These are phyloP conservation scores for Eucalyptus polyanthemos DNA, from an alignment of 345 rosid species.

Conservation along the genomic window DNA sequence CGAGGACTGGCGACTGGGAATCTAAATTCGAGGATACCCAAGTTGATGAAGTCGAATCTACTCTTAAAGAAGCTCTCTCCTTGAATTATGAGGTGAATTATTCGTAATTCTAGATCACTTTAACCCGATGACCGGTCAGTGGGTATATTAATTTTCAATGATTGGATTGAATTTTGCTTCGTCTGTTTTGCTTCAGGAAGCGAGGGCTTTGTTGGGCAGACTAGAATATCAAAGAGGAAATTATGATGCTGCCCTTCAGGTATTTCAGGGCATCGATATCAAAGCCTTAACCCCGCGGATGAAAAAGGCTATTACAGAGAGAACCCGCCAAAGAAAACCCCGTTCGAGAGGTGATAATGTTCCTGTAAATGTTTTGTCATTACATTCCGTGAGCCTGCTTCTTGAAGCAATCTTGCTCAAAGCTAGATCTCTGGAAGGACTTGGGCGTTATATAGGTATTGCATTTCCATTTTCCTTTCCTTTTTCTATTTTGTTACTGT, in stretches of 20 bases:
- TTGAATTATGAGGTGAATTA: constrained; percentile 78
- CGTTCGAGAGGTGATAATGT: constrained; percentile 37
- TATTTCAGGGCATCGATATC: constrained; percentile 82
- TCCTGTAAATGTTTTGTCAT: constrained; percentile 49
- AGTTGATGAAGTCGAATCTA: constrained; percentile 93
- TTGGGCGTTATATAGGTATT: constrained; percentile 52
- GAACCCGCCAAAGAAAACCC: constrained; percentile 39
- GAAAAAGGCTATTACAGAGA: constrained; percentile 48
- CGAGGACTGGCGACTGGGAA: constrained; percentile 77
- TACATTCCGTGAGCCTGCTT: constrained; percentile 87
- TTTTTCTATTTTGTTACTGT: neutral
- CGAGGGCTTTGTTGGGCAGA: constrained; percentile 93
- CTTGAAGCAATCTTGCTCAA: constrained; percentile 87
- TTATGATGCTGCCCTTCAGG: constrained; percentile 93
- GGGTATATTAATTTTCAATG: neutral
- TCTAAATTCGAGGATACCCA: constrained; percentile 65
- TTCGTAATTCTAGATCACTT: neutral
- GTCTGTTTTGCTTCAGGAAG: constrained; percentile 46
- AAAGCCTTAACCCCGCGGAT: constrained; percentile 58
- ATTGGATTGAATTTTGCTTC: neutral
- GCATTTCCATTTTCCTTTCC: neutral
- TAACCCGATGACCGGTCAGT: neutral
- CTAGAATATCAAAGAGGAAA: constrained; percentile 88
- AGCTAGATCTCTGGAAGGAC: constrained; percentile 73
- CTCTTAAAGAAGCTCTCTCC: constrained; percentile 93